These are phyloP conservation scores for Cercospora berteroae DNA, from an alignment of 2,329 filamentous ascomycete species.

Conservation along the genomic window DNA sequence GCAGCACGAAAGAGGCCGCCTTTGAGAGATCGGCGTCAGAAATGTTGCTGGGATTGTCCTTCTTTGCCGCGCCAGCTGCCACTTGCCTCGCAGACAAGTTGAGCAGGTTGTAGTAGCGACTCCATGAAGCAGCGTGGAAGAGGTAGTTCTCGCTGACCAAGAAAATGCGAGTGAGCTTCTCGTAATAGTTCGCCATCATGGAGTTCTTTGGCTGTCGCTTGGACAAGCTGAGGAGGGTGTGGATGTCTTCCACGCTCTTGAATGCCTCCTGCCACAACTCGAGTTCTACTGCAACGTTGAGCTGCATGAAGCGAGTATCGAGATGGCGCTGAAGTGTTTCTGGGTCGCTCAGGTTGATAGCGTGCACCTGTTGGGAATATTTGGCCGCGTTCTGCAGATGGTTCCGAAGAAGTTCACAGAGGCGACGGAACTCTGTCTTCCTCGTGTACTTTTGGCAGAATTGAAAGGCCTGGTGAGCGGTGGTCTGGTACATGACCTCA, in stretches of 20 bases:
- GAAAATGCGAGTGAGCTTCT: slow-evolving; percentile 98
- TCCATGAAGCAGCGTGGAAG: slow-evolving; percentile 98
- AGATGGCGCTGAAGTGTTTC: slow-evolving; percentile 96
- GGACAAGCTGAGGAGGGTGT: slow-evolving; percentile 94
- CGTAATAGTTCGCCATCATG: slow-evolving; percentile 99
- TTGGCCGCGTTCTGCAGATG: slow-evolving; percentile 99
- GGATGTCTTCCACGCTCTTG: slow-evolving; percentile 97
- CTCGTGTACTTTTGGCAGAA: slow-evolving; percentile 98
- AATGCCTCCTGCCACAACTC: slow-evolving; percentile 99
- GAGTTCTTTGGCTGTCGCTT: slow-evolving; percentile 97
- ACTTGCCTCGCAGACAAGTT: slow-evolving; percentile 84
- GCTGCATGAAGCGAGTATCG: slow-evolving; percentile 96
- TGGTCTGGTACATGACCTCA: slow-evolving; percentile 97
- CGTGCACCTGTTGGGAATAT: slow-evolving; percentile 98
- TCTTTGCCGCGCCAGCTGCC: slow-evolving; percentile 81
- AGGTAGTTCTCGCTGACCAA: slow-evolving; percentile 98
- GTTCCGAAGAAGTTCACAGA: slow-evolving; percentile 96
- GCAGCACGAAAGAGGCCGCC: slow-evolving; percentile 89
- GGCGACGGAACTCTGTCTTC: slow-evolving; percentile 98
- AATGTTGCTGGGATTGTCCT: slow-evolving; percentile 81
- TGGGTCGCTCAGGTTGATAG: slow-evolving; percentile 96
- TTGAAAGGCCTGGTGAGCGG: slow-evolving; percentile 95
- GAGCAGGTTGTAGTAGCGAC: slow-evolving; percentile 93
- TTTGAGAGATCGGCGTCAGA: slow-evolving; percentile 88
- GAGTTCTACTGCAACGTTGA: slow-evolving; percentile 96